phyloP scores from a whole-genome alignment of 2,329 filamentous ascomycete genomes.

The Diaporthe sp. region DNA sequence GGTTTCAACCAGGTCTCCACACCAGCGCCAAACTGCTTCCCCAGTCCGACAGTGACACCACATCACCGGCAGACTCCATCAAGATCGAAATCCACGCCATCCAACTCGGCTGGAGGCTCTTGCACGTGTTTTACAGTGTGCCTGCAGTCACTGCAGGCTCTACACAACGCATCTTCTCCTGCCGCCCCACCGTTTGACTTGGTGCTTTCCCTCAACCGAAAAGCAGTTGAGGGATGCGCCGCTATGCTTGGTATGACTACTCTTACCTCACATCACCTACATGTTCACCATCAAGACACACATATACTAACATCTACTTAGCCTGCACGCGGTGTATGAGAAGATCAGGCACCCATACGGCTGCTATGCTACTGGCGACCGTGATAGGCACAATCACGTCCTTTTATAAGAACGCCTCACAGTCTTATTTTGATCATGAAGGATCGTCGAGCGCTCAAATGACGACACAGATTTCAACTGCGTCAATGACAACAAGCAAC shows the following conservation, averaged over 20 bases:
- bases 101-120: conserved; percentile 41
- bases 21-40: conserved; percentile 50
- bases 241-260: conserved; percentile 50
- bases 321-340: conserved; percentile 56
- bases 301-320: not conserved
- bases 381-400: conserved; percentile 59
- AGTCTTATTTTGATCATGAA: conserved; percentile 50
- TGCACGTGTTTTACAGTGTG: conserved; percentile 60
- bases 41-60: conserved; percentile 52
- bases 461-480: conserved; percentile 34
- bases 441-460: conserved; percentile 34
- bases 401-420: conserved; percentile 55
- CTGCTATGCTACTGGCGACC: conserved; percentile 61
- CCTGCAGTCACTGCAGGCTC: conserved; percentile 56
- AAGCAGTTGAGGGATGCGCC: conserved; percentile 59
- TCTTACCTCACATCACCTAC: too few species aligned
- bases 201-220: conserved; percentile 57
- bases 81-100: conserved; percentile 42
- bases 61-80: conserved; percentile 44
- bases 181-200: conserved; percentile 54
- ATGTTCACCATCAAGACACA: not conserved
- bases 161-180: conserved; percentile 56
- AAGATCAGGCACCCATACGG: conserved; percentile 54
- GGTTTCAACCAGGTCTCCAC: conserved; percentile 48
- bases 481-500: not conserved